Evolutionary conservation across 2,329 filamentous ascomycete genomes (phyloP), one percentile per base, ranked within the genome.

Genomic region (Nectriaceae sp.): DNA sequence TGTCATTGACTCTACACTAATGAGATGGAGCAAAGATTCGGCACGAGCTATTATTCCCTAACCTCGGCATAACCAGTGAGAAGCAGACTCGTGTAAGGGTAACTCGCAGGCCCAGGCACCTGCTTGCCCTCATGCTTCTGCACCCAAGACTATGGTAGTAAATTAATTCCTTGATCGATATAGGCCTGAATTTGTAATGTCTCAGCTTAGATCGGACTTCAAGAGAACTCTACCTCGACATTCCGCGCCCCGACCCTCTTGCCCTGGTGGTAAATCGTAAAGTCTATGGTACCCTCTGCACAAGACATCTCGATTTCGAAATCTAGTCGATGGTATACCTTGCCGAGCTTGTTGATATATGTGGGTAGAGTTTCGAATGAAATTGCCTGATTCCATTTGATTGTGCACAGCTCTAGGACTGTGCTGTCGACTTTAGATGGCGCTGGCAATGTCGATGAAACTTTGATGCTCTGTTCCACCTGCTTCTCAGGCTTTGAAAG

Each of bases 211-310:
- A n/a, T n/a, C n/a, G n/a, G n/a, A 2, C 2, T 5, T 54, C 20
- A 59, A 8, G 40, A 10, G 20, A 63, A 67, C 0, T 57, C 21
- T 1, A 67, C 53, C 0, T 50, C 36, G 0, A 68, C 40, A 13
- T 60, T 55, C 15, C 50, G 42, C 0, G 43, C 46, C 0, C 52
- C 62, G 0, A 66, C 48, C 1, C 41, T 49, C 3, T 54, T 44
- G 0, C 49, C 56, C 1, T 56, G 1, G 0, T 55, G 42, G 2
- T 50, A 46, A 2, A 64, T 11, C 0, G 50, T 35, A 11, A 68
- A 65, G 26, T 66, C 62, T 2, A 60, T 33, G 0, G 37, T 58
- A 1, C 47, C 52, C 0, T 52, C 61, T 0, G 60, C 52, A 11
- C 53, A 55, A 0, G 52, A 40, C 52, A 67, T 63, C 15, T 60